Evolutionary conservation across 2,329 filamentous ascomycete species (phyloP).

Genomic region (Sporothrix luriei): DNA sequence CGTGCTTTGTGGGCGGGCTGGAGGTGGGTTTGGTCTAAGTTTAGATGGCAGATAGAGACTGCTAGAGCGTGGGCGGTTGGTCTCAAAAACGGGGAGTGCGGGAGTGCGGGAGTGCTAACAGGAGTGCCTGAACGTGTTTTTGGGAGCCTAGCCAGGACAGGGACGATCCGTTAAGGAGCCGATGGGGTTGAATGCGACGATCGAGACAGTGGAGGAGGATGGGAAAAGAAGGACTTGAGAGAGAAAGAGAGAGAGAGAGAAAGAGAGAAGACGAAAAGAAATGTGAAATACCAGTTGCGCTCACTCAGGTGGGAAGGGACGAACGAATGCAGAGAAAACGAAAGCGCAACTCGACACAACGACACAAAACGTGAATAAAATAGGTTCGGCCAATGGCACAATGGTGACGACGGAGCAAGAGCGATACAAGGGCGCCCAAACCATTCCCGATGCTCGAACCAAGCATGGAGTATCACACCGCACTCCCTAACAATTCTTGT

Average conservation of each 20-base stretch:
- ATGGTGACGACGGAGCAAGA: too few relatives aligned
- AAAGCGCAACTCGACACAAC: neutral
- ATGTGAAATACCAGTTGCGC: too few relatives aligned
- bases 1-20: neutral
- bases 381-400: neutral
- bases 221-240: too few relatives aligned
- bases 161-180: neutral
- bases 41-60: conserved; percentile 4
- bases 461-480: too few relatives aligned
- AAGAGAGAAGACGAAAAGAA: too few relatives aligned
- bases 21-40: conserved; percentile 17
- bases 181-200: neutral
- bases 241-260: neutral
- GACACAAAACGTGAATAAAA: neutral
- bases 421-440: neutral
- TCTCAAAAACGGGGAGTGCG: conserved; percentile 11
- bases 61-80: neutral
- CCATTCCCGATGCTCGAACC: too few relatives aligned
- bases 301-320: neutral
- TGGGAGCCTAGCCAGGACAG: neutral
- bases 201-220: neutral
- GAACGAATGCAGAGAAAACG: neutral
- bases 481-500: neutral
- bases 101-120: conserved; percentile 21
- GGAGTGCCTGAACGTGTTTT: conserved; percentile 5